phyloP scores from a whole-genome alignment of 2,329 filamentous ascomycete genomes.

The Davidsoniella eucalypti region DNA sequence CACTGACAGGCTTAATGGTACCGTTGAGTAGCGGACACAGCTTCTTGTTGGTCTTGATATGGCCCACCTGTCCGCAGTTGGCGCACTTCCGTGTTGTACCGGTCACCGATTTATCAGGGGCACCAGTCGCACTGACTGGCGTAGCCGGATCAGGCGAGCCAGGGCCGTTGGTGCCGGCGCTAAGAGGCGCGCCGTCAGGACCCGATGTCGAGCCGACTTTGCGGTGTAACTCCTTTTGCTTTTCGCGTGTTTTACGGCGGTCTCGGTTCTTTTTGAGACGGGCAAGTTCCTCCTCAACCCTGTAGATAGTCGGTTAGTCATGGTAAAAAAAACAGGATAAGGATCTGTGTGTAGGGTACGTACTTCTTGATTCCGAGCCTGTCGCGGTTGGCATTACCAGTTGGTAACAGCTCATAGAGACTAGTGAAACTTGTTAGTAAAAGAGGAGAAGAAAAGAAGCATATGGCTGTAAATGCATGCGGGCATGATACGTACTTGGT shows the following conservation, averaged over 20 bases:
- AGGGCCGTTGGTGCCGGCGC: slow-evolving; percentile 22
- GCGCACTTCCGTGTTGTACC: slow-evolving; percentile 85
- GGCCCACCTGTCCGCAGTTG: slow-evolving; percentile 89
- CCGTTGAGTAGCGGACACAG: slow-evolving; percentile 77
- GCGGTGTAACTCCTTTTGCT: slow-evolving; percentile 54
- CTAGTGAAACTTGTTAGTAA: slow-evolving; percentile 21
- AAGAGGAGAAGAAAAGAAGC: slow-evolving; percentile 18
- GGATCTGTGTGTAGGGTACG: neutral
- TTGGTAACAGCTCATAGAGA: slow-evolving; percentile 33
- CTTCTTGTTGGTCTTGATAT: slow-evolving; percentile 99
- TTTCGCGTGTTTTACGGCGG: slow-evolving; percentile 75
- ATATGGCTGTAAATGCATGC: neutral
- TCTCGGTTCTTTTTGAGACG: slow-evolving; percentile 86
- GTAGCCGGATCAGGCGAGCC: slow-evolving; percentile 31
- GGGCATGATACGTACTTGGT: slow-evolving; percentile 44
- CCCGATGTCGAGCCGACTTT: slow-evolving; percentile 14
- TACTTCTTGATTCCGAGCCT: slow-evolving; percentile 30
- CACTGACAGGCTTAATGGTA: slow-evolving; percentile 47
- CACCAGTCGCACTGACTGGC: slow-evolving; percentile 31
- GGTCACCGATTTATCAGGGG: slow-evolving; percentile 17
- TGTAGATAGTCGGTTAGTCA: slow-evolving; percentile 7
- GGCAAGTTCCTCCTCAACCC: slow-evolving; percentile 53
- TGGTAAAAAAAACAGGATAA: neutral
- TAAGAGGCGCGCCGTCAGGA: too few species aligned
- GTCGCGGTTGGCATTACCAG: slow-evolving; percentile 34